Base-by-base conservation (phyloP, 768 basidiomycete genomes). In the Trametes cubensis region DNA sequence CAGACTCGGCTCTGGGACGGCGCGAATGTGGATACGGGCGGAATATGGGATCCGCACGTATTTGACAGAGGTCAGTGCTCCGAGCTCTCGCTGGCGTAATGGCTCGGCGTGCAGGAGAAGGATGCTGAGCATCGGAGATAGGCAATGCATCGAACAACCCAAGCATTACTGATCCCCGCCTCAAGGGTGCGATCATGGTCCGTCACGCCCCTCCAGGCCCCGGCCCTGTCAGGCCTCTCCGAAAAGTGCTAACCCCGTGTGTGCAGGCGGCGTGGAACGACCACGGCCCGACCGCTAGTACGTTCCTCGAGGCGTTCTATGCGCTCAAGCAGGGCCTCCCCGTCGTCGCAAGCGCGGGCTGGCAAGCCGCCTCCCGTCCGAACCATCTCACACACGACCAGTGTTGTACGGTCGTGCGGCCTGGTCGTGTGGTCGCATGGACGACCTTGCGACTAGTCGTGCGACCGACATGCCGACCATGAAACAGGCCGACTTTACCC, bases 1-100 rank as follows among this genome's bases (percentile, higher is more conserved):
- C 70, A 70, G 63, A 70, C 51, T 67, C 67, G 66, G 67, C 69
- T 64, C 60, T 72, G 65, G 75, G 73, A 65, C 18, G 71, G 68
- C 18, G 71, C 71, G 23, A 70, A 70, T 40, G 58, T 74, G 53
- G 55, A 64, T 66, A 73, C 62, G 0, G 69, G 69, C 18, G 67
- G 67, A 18, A 67, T 66, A 5, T 68, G 67, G 69, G 69, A 70
- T 49, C 69, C 67, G 14, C 67, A 67, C 48, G 60, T 67, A 23
- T 68, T 70, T 26, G 69, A 70, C 49, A 56, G 69, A 65, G 67
- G 69, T 67, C 42, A 13, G 51, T 38, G 45, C 41, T 2, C 21
- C 40, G 17, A 21, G 14, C 38, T 34, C 6, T 7, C 18, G 18
- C 28, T 20, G 30, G 10, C 25, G 48, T 23, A 11, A 3, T 2